Percentiles rank a stretch among this genome's conserved stretches.
phyloP scores from a whole-genome alignment of 2,329 filamentous ascomycete species.

The Aspergillus pseudonomiae region DNA sequence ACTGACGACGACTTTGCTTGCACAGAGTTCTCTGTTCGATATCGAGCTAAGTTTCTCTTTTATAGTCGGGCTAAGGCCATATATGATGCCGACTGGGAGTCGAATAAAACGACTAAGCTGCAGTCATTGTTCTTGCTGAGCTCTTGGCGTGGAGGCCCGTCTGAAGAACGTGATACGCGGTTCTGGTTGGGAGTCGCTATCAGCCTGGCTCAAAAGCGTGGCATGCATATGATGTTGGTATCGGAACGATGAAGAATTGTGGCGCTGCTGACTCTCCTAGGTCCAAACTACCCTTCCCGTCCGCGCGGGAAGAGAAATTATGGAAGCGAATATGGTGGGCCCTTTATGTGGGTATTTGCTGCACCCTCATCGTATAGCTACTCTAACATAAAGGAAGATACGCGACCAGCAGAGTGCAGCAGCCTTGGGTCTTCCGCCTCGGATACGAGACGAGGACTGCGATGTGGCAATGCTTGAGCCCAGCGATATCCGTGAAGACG shows the following conservation, averaged over 20 bases:
- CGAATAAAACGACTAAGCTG: constrained; percentile 53
- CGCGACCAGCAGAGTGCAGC: constrained; percentile 53
- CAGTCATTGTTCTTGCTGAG: constrained; percentile 59
- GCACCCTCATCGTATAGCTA: no score
- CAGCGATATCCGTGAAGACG: constrained; percentile 42
- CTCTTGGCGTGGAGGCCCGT: constrained; percentile 57
- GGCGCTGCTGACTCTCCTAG: constrained; percentile 17
- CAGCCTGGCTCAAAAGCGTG: constrained; percentile 53
- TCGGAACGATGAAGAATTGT: not conserved
- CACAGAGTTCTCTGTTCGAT: constrained; percentile 53
- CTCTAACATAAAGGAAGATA: constrained; percentile 31
- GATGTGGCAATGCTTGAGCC: constrained; percentile 46
- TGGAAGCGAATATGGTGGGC: constrained; percentile 59
- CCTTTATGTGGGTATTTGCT: constrained; percentile 44
- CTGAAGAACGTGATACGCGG: constrained; percentile 52
- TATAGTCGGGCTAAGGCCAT: constrained; percentile 56
- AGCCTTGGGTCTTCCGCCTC: constrained; percentile 49
- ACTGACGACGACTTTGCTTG: constrained; percentile 48
- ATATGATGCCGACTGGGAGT: constrained; percentile 58
- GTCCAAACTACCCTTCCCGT: constrained; percentile 35
- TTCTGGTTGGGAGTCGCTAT: constrained; percentile 58
- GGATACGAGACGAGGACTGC: constrained; percentile 55
- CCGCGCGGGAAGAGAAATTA: constrained; percentile 39
- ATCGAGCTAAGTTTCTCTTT: constrained; percentile 54
- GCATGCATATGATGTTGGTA: constrained; percentile 40